Evolutionary conservation across 108 stramenopile species (phyloP).

Genomic region (Conticribra guillardii): DNA sequence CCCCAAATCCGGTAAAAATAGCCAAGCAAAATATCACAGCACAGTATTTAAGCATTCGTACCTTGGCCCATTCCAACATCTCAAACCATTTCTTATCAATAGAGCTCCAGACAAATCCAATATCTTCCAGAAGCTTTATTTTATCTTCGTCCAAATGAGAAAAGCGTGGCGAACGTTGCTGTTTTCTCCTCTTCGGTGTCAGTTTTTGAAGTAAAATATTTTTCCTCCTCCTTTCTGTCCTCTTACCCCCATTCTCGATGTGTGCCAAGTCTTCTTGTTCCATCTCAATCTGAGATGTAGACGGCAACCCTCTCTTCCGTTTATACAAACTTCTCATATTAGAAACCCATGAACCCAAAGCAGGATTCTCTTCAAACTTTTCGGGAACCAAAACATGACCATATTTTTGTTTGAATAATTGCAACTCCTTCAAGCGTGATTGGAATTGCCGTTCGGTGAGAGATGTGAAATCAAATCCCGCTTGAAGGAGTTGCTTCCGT

Average conservation of each 20-base stretch:
- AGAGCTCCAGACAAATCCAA: slow-evolving; percentile 46
- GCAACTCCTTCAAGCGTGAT: slow-evolving; percentile 32
- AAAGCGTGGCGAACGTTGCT: slow-evolving; percentile 27
- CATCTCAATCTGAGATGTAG: neutral
- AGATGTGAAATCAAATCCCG: slow-evolving; percentile 48
- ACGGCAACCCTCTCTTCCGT: slow-evolving; percentile 10
- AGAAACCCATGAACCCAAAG: slow-evolving; percentile 48
- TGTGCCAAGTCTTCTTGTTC: neutral
- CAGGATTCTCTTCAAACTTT: slow-evolving; percentile 44
- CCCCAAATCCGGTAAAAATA: too few relatives aligned
- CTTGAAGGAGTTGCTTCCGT: slow-evolving; percentile 9
- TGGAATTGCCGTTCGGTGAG: slow-evolving; percentile 48
- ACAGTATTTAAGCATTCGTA: neutral
- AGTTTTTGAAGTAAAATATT: slow-evolving; percentile 12
- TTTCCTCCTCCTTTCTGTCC: slow-evolving; percentile 19
- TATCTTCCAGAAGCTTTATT: slow-evolving; percentile 36
- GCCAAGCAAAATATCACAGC: too few relatives aligned
- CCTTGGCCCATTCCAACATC: slow-evolving; percentile 53
- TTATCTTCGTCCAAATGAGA: slow-evolving; percentile 45
- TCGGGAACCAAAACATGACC: slow-evolving; percentile 49
- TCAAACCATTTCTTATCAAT: slow-evolving; percentile 49
- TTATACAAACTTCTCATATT: slow-evolving; percentile 49
- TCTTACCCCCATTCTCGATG: slow-evolving; percentile 2
- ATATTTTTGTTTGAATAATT: slow-evolving; percentile 40
- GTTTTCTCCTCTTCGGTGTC: neutral